Percentiles rank a stretch among this genome's conserved stretches.
These are phyloP conservation scores for Kodamaea fukazawae DNA, from an alignment of 805 yeast genomes.

Conservation along the genomic window DNA sequence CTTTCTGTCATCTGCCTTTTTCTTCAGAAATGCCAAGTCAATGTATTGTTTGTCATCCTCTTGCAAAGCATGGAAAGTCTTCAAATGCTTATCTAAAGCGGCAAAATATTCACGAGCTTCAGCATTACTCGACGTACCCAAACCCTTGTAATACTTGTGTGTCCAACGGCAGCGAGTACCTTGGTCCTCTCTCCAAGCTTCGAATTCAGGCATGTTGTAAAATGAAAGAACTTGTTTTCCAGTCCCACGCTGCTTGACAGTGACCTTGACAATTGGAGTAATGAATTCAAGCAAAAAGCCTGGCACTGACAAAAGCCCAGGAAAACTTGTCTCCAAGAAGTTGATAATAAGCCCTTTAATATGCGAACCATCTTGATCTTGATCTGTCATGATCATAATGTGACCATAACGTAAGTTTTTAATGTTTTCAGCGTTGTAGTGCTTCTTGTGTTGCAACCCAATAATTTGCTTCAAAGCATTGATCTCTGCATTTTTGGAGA, in stretches of 20 bases:
- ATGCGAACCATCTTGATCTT: conserved; percentile 98
- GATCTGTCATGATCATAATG: conserved; percentile 99
- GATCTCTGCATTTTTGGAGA: conserved; percentile 88
- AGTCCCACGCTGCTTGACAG: conserved; percentile 59
- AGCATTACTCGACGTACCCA: conserved; percentile 85
- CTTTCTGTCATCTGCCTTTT: conserved; percentile 94
- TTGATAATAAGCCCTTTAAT: conserved; percentile 94
- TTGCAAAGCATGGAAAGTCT: conserved; percentile 76
- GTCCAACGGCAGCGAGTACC: conserved; percentile 77
- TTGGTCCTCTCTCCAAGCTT: conserved; percentile 84
- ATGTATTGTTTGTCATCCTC: conserved; percentile 74
- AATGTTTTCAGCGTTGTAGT: conserved; percentile 59
- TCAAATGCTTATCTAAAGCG: conserved; percentile 80
- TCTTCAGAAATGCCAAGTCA: conserved; percentile 91
- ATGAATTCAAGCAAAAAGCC: conserved; percentile 92
- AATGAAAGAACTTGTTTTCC: conserved; percentile 64
- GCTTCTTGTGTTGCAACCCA: conserved; percentile 91
- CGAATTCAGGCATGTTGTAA: conserved; percentile 95
- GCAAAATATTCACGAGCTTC: conserved; percentile 90
- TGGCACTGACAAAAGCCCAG: conserved; percentile 86
- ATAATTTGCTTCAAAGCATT: conserved; percentile 93
- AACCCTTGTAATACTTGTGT: conserved; percentile 95
- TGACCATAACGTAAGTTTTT: conserved; percentile 88
- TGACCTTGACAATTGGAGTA: conserved; percentile 93
- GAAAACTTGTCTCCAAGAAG: conserved; percentile 89